Base-by-base conservation (phyloP, 176 grass and related monocot species). In the Oryza glaberrima region DNA sequence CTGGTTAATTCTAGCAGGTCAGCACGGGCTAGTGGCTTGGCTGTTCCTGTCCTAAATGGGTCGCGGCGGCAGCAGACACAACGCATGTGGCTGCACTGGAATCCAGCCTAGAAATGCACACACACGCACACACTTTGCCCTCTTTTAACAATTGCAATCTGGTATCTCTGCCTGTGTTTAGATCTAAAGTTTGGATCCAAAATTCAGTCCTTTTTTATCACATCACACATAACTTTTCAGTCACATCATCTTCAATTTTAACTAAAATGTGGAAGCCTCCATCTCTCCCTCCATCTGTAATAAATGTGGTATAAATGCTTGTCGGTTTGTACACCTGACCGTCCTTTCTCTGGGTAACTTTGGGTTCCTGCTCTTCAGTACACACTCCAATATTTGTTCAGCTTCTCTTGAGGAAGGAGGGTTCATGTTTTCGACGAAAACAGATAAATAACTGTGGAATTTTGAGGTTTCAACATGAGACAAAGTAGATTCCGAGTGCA, bases 41-140 rank as follows among this genome's bases (percentile, higher is more conserved):
- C 56, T 61, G 56, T 61, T 38, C 36, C 36, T 38, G 36, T 38
- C 36, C 36, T 38, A 61, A 19, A 63, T 63, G 58, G 58, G 58
- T 63, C 58, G 58, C 58, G 3, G 58, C 73, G 61, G 28, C 72
- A 61, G 79, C 65, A 67, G 82, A 64, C 77, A 85, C 9, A 14
- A 0, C 19, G 73, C 88, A 90, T 86, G 83, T 90, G 78, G 72
- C 78, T 67, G 41, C 78, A 25, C 83, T 77, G 73, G 83, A 90
- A 86, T 67, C 73, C 67, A 78, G 88, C 83, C 83, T 82, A 86
- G 72, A 67, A 85, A 65, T 44, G 58, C 40, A 32, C 17, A 32
- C 17, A 58, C 17, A 17, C 15, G 2, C 4, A 11, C 58, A 23
- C 58, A n/a, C 54, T 23, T 23, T 63, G 58, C 58, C n/a, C 52